phyloP scores from a whole-genome alignment of 2,329 filamentous ascomycete genomes.

The Pseudogymnoascus sp. region DNA sequence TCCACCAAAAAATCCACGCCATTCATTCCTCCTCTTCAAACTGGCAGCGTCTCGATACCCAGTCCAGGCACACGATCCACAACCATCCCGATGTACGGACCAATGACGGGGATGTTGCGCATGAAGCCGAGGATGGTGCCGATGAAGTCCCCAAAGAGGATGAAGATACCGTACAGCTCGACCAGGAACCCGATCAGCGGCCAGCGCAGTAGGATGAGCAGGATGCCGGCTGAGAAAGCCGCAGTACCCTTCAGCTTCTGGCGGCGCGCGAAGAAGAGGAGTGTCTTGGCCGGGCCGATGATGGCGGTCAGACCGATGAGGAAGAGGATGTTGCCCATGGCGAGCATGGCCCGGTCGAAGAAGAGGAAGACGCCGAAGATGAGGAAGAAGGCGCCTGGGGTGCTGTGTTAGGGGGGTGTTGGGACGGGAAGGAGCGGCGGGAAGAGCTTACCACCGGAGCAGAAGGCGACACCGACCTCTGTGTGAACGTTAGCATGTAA shows the following conservation, averaged over 20 bases:
- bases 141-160: constrained; percentile 93
- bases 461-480: constrained; percentile 98
- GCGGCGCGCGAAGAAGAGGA: constrained; percentile 86
- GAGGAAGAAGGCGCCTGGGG: constrained; percentile 82
- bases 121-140: constrained; percentile 86
- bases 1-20: neutral
- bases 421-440: neutral
- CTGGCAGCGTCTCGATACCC: constrained; percentile 69
- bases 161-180: constrained; percentile 85
- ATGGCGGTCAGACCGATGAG: constrained; percentile 93
- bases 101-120: constrained; percentile 73
- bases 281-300: constrained; percentile 84
- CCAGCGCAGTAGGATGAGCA: constrained; percentile 84
- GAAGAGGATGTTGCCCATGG: constrained; percentile 99
- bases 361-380: constrained; percentile 92
- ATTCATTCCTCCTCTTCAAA: constrained; percentile 38
- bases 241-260: constrained; percentile 89
- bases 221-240: constrained; percentile 76
- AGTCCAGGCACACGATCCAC: constrained; percentile 65
- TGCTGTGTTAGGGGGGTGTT: constrained; percentile 2
- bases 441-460: constrained; percentile 78
- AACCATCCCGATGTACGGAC: constrained; percentile 70
- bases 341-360: constrained; percentile 95
- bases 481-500: constrained; percentile 23
- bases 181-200: constrained; percentile 83